These are phyloP conservation scores for Salisapilia sapeloensis DNA, from an alignment of 352 stramenopile genomes.

Conservation along the genomic window DNA sequence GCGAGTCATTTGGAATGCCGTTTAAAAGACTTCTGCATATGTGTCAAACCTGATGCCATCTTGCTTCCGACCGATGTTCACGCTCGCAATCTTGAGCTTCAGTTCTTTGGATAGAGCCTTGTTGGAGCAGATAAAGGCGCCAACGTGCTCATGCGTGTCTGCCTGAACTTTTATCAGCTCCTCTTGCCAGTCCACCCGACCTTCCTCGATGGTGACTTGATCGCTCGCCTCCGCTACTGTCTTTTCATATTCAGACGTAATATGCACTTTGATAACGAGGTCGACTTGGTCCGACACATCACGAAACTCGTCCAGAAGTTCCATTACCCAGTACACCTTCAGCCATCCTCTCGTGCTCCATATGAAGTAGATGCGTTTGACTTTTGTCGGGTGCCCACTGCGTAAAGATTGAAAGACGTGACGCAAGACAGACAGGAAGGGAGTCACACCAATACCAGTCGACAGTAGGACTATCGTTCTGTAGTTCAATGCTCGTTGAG, in stretches of 20 bases:
- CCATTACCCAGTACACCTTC: constrained; percentile 6
- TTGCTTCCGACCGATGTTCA: neutral
- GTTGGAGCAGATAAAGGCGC: constrained; percentile 10
- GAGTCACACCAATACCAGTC: constrained; percentile 18
- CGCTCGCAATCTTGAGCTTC: constrained; percentile 7
- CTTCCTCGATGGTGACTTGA: too few relatives aligned
- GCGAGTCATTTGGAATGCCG: too few relatives aligned
- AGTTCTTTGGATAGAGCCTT: constrained; percentile 6
- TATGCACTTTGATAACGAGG: constrained; percentile 5
- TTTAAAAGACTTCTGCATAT: neutral
- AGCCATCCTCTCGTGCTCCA: constrained; percentile 10
- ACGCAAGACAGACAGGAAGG: constrained; percentile 24
- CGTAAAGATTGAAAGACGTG: constrained; percentile 15
- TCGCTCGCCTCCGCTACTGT: too few relatives aligned
- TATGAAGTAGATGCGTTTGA: constrained; percentile 6
- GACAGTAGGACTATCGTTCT: constrained; percentile 12
- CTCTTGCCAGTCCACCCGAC: constrained; percentile 3
- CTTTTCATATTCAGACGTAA: too few relatives aligned
- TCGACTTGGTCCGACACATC: constrained; percentile 4
- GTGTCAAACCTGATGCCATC: constrained; percentile 8
- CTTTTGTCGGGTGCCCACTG: neutral
- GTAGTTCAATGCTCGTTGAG: constrained; percentile 9
- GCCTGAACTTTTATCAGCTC: neutral
- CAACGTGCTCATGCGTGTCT: constrained; percentile 1
- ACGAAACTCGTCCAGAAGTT: constrained; percentile 9